phyloP scores from a whole-genome alignment of 225 moss, liverwort and hornwort genomes.

The Antitrichia curtipendula region DNA sequence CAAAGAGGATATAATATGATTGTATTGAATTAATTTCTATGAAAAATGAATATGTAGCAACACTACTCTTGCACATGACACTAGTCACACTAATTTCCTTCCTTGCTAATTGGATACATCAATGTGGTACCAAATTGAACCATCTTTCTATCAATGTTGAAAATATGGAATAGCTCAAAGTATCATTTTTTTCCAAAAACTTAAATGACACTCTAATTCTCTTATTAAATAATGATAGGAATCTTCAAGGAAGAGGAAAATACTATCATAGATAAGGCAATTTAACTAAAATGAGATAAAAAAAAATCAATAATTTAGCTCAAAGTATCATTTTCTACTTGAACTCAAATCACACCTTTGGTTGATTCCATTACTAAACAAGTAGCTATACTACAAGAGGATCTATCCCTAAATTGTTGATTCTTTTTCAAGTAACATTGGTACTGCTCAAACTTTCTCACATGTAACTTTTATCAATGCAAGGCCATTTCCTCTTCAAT shows the following conservation, averaged over 20 bases:
- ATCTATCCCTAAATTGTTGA: not conserved
- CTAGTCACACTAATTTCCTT: not conserved
- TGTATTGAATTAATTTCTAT: not conserved
- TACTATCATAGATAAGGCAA: not conserved
- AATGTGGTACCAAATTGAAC: not conserved
- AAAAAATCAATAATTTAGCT: fast-evolving
- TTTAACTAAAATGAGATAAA: not conserved
- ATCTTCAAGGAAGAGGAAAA: not conserved
- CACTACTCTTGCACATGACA: not conserved
- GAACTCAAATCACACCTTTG: not conserved
- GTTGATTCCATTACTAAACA: not conserved
- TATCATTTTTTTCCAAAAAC: not conserved
- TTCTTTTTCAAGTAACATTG: not conserved
- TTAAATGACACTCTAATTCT: not conserved
- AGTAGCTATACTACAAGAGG: too few species aligned
- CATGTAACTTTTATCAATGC: not conserved
- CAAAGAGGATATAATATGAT: too few species aligned
- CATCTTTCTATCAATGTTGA: not conserved
- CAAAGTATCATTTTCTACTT: not conserved
- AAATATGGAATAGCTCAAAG: not conserved
- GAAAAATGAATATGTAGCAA: fast-evolving
- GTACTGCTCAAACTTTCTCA: not conserved
- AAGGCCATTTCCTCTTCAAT: not conserved
- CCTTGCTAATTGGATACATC: not conserved
- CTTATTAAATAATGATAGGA: not conserved